phyloP scores from a whole-genome alignment of 805 yeast species.

The Scheffersomyces lignosus region DNA sequence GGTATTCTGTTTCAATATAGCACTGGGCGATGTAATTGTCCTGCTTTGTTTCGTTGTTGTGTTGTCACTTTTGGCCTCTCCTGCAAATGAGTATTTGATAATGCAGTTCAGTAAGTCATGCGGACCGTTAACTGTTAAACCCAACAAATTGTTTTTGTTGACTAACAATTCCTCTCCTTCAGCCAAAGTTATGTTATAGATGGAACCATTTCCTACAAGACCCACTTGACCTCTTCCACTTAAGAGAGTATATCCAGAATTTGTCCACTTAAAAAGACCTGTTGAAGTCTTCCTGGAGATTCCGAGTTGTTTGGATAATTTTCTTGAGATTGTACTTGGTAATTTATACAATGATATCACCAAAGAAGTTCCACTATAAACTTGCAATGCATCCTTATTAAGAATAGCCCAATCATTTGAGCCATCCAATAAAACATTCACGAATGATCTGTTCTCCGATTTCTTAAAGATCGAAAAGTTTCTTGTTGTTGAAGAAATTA shows the following conservation, averaged over 20 bases:
- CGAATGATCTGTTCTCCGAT: constrained; percentile 39
- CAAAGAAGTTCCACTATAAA: constrained; percentile 54
- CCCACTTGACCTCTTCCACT: constrained; percentile 61
- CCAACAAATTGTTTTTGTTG: constrained; percentile 47
- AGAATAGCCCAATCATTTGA: constrained; percentile 62
- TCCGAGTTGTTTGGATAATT: constrained; percentile 24
- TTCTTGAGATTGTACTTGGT: constrained; percentile 41
- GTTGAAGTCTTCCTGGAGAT: constrained; percentile 29
- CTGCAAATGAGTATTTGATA: constrained; percentile 22
- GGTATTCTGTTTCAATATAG: background rate
- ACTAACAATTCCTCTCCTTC: constrained; percentile 51
- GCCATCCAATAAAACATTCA: constrained; percentile 54
- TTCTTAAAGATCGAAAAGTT: constrained; percentile 10
- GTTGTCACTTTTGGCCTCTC: background rate
- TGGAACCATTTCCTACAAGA: constrained; percentile 53
- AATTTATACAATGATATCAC: constrained; percentile 33
- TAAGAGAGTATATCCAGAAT: constrained; percentile 46
- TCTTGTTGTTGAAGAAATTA: constrained; percentile 41
- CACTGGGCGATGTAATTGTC: background rate
- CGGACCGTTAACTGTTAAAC: constrained; percentile 50
- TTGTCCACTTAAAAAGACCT: constrained; percentile 38
- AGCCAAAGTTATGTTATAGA: constrained; percentile 47
- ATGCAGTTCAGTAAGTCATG: constrained; percentile 44
- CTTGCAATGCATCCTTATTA: constrained; percentile 47
- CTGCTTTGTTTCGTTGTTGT: background rate